phyloP scores from a whole-genome alignment of 2,329 filamentous ascomycete species.

The Cytospora schulzeri region DNA sequence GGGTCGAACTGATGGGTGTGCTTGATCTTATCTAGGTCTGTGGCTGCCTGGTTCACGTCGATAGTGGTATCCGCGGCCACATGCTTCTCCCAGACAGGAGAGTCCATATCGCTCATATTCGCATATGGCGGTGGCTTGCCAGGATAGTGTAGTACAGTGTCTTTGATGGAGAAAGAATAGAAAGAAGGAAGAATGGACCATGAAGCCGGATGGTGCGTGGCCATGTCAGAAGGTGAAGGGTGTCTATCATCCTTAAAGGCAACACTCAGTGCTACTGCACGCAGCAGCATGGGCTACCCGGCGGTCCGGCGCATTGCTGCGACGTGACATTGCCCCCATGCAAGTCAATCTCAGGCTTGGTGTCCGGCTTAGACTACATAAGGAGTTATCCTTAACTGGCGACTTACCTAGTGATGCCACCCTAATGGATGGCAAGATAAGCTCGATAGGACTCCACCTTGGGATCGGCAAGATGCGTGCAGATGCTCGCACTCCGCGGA shows the following conservation, averaged over 20 bases:
- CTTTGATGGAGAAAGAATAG: background rate
- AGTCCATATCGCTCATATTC: conserved; percentile 8
- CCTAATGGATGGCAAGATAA: conserved; percentile 14
- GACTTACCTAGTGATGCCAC: conserved; percentile 15
- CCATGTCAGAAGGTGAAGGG: background rate
- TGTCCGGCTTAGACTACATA: background rate
- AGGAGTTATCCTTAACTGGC: conserved; percentile 5
- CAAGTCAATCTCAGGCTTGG: background rate
- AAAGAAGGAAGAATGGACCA: background rate
- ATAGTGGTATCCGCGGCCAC: background rate
- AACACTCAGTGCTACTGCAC: background rate
- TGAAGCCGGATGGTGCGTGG: background rate
- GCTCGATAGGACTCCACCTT: conserved; percentile 13
- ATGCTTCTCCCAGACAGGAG: conserved; percentile 14
- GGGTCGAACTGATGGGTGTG: conserved; percentile 40
- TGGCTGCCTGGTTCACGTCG: conserved; percentile 21
- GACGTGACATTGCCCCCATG: conserved; percentile 15
- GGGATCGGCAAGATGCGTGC: background rate
- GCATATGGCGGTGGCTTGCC: background rate
- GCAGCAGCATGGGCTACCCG: background rate
- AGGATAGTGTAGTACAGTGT: background rate
- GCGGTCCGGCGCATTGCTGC: conserved; percentile 3
- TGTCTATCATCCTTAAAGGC: background rate
- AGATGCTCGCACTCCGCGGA: background rate
- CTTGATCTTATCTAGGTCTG: conserved; percentile 36